Conservation (phyloP, 2,329 filamentous ascomycete genomes). For the Fusarium vanettenii region DNA sequence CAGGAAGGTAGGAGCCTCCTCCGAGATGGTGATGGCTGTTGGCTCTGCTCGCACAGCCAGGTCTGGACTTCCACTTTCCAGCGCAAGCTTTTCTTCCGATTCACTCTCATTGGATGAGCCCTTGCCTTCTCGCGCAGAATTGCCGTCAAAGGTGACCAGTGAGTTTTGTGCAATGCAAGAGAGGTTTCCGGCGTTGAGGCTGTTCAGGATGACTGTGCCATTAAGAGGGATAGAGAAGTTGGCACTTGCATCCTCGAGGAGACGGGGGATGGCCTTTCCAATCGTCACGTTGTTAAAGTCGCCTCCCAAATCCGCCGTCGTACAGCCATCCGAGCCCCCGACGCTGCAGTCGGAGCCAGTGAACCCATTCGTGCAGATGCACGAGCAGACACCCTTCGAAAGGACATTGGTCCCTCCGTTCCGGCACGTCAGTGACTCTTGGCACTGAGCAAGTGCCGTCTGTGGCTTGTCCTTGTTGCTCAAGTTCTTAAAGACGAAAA, state of each 20-base stretch:
- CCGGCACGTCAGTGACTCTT: conserved; percentile 71
- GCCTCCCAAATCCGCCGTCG: conserved; percentile 59
- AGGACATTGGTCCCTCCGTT: conserved; percentile 86
- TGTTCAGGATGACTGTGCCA: conserved; percentile 74
- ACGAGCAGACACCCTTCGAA: conserved; percentile 77
- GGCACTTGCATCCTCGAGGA: conserved; percentile 72
- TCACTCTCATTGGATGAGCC: conserved; percentile 42
- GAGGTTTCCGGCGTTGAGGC: conserved; percentile 80
- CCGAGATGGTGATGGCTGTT: conserved; percentile 34
- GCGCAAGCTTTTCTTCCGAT: conserved; percentile 27
- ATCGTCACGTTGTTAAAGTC: conserved; percentile 77
- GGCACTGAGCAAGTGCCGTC: conserved; percentile 64
- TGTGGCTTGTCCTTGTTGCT: conserved; percentile 50
- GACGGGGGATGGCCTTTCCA: conserved; percentile 79
- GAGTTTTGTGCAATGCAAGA: conserved; percentile 89
- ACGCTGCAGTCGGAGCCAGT: conserved; percentile 68
- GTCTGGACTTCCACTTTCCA: conserved; percentile 9
- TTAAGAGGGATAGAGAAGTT: conserved; percentile 84
- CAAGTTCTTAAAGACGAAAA: conserved; percentile 69
- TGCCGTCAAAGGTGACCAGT: conserved; percentile 83
- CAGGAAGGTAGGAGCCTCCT: conserved; percentile 32
- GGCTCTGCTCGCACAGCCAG: conserved; percentile 17
- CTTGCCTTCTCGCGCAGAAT: conserved; percentile 51
- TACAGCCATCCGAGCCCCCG: conserved; percentile 62
- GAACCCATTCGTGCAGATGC: conserved; percentile 90